These are phyloP conservation scores for Cryptococcus neoformans DNA, from an alignment of 1,284 basidiomycete genomes.

Conservation along the genomic window DNA sequence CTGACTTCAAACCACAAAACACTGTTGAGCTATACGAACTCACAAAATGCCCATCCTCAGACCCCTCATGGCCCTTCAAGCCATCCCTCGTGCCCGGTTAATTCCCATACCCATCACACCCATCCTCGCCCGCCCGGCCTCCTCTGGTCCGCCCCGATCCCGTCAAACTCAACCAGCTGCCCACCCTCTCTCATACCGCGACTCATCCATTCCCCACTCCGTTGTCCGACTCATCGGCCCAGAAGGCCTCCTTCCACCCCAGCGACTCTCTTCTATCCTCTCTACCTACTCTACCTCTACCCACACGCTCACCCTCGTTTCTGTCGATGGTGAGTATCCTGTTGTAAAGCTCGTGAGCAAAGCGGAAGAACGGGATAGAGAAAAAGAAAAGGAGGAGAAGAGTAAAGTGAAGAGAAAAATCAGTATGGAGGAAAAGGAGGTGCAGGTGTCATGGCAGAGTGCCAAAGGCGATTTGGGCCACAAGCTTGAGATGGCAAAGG, in stretches of 20 bases:
- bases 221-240: constrained; percentile 37
- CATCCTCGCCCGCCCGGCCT: background rate
- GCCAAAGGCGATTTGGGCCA: constrained; percentile 39
- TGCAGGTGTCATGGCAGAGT: constrained; percentile 44
- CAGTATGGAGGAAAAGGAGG: constrained; percentile 41
- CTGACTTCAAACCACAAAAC: too few relatives aligned
- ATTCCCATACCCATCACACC: too few relatives aligned
- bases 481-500: constrained; percentile 31
- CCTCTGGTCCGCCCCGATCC: background rate
- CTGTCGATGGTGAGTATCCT: constrained; percentile 19
- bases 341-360: constrained; percentile 38
- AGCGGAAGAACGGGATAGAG: constrained; percentile 22
- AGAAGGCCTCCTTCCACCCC: constrained; percentile 17
- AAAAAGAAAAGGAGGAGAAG: constrained; percentile 24
- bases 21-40: too few relatives aligned
- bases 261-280: constrained; percentile 18
- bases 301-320: constrained; percentile 23
- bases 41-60: too few relatives aligned
- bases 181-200: constrained; percentile 6
- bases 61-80: too few relatives aligned
- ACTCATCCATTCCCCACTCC: constrained; percentile 30
- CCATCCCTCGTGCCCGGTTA: too few relatives aligned
- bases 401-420: constrained; percentile 22
- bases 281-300: constrained; percentile 16
- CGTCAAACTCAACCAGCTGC: background rate